These are phyloP conservation scores for Monilinia fructicola DNA, from an alignment of 2,329 filamentous ascomycete species.

Conservation along the genomic window DNA sequence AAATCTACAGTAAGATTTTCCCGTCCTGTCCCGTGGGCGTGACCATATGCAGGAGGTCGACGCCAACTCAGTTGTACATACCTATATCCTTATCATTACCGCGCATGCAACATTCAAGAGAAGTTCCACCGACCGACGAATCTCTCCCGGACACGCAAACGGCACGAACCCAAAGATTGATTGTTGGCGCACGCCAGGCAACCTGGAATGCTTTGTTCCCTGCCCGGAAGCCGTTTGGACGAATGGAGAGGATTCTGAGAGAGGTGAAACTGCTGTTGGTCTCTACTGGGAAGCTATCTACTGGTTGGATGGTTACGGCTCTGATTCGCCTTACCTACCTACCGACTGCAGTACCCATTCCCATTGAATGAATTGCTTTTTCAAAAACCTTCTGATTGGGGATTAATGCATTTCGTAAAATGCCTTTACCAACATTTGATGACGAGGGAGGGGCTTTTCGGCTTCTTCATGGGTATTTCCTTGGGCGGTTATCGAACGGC, in stretches of 20 bases:
- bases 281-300: too few species aligned
- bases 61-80: conserved; percentile 12
- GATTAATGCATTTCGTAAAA: neutral
- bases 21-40: too few species aligned
- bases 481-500: conserved; percentile 18
- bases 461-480: neutral
- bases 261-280: neutral
- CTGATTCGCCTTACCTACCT: too few species aligned
- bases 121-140: conserved; percentile 15
- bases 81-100: neutral
- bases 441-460: neutral
- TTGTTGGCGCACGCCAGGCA: conserved; percentile 14
- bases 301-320: too few species aligned
- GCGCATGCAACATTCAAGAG: neutral
- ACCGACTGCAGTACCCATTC: too few species aligned
- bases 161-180: neutral
- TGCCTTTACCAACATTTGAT: neutral
- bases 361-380: too few species aligned
- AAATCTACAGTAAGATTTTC: too few species aligned
- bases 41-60: neutral
- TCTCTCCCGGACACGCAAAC: conserved; percentile 19
- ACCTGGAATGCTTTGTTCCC: neutral
- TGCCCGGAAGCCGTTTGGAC: neutral
- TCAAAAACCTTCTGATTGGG: neutral
- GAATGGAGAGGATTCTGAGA: neutral